Conservation (phyloP, 1,284 basidiomycete genomes). For the Apiotrichum siamense region DNA sequence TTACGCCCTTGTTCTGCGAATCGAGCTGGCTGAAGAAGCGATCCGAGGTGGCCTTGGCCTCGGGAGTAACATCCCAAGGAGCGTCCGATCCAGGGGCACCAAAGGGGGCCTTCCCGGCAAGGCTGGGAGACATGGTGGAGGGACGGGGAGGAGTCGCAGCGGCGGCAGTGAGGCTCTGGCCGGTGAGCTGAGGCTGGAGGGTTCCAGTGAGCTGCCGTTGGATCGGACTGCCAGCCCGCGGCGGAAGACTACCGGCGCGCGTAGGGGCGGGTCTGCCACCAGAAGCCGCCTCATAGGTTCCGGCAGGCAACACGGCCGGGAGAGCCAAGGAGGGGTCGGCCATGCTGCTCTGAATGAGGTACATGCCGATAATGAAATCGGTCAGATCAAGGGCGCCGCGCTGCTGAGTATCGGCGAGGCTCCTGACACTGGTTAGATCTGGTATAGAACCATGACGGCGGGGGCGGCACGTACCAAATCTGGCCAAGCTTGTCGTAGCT, state of each 20-base stretch:
- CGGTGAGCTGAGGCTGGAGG: conserved; percentile 51
- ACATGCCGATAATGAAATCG: conserved; percentile 97
- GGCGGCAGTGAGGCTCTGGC: conserved; percentile 22
- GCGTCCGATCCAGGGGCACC: conserved; percentile 27
- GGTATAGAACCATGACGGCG: not conserved
- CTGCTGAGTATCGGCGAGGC: conserved; percentile 87
- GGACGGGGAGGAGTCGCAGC: conserved; percentile 16
- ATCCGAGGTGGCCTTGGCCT: conserved; percentile 76
- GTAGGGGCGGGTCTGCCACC: conserved; percentile 48
- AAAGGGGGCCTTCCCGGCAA: conserved; percentile 34
- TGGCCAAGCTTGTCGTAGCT: conserved; percentile 82
- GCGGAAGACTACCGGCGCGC: conserved; percentile 31
- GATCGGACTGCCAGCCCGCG: conserved; percentile 28
- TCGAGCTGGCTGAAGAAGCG: conserved; percentile 80
- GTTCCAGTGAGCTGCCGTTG: conserved; percentile 51
- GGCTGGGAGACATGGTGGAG: conserved; percentile 13
- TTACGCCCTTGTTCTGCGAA: conserved; percentile 64
- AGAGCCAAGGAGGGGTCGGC: conserved; percentile 67
- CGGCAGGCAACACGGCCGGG: conserved; percentile 74
- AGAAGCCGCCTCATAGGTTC: conserved; percentile 79
- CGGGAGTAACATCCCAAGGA: conserved; percentile 75
- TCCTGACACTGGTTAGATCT: conserved; percentile 53
- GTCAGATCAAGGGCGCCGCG: conserved; percentile 81
- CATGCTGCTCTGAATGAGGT: conserved; percentile 83
- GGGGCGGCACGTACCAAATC: conserved; percentile 89